Evolutionary conservation across 2,329 filamentous ascomycete genomes (phyloP).

Genomic region (Tolypocladium album): DNA sequence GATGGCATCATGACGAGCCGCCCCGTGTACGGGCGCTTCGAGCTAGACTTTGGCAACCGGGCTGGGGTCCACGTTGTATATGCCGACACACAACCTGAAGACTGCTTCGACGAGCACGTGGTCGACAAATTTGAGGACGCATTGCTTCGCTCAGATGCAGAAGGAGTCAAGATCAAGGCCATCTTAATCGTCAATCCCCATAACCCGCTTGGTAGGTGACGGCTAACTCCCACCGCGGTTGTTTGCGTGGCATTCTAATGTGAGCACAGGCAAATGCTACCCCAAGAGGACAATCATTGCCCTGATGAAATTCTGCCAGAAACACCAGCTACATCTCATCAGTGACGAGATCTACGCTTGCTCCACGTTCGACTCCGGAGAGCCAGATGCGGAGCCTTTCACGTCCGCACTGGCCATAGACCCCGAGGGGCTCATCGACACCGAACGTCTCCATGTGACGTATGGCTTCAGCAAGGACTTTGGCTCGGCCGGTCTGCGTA

Average conservation of each 20-base stretch:
- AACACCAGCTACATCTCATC: constrained; percentile 39
- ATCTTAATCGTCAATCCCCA: constrained; percentile 42
- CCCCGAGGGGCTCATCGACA: constrained; percentile 29
- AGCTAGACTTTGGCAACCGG: constrained; percentile 34
- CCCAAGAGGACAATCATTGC: constrained; percentile 27
- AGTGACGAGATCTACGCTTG: constrained; percentile 49
- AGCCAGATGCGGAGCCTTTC: constrained; percentile 24
- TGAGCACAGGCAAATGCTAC: constrained; percentile 27
- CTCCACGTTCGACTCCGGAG: constrained; percentile 31
- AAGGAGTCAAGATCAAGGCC: constrained; percentile 28
- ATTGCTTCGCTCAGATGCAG: constrained; percentile 18
- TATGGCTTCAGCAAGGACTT: constrained; percentile 39
- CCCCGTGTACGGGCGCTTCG: constrained; percentile 37
- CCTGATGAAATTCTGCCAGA: constrained; percentile 38
- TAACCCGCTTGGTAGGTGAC: constrained; percentile 34
- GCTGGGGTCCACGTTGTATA: constrained; percentile 32
- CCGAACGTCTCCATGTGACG: constrained; percentile 37
- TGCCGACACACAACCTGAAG: constrained; percentile 28
- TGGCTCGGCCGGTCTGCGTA: constrained; percentile 37
- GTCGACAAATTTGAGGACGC: constrained; percentile 35
- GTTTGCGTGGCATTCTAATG: not conserved
- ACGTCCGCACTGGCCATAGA: constrained; percentile 38
- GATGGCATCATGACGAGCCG: constrained; percentile 28
- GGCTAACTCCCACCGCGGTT: not conserved
- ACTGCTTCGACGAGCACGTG: constrained; percentile 31